phyloP scores from a whole-genome alignment of 495 filamentous ascomycete species.

The Rostrohypoxylon terebratum region DNA sequence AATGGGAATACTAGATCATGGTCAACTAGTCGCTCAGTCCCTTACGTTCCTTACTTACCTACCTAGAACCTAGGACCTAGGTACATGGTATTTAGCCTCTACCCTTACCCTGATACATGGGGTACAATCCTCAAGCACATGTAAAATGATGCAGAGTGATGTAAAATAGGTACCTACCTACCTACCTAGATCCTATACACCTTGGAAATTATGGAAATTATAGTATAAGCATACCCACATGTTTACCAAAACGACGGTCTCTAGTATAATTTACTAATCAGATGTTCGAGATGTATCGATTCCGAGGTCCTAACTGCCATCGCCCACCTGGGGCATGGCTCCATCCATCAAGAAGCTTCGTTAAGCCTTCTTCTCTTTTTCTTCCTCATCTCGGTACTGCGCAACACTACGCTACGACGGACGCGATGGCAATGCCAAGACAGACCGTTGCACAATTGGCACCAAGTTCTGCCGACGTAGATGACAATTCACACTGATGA shows the following conservation, averaged over 20 bases:
- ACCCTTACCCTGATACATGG: constrained; percentile 7
- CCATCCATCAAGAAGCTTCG: constrained; percentile 36
- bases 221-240: not conserved
- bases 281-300: constrained; percentile 4
- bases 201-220: not conserved
- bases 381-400: constrained; percentile 39
- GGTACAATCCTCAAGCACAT: not conserved
- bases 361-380: constrained; percentile 19
- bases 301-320: constrained; percentile 18
- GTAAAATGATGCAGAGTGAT: not conserved
- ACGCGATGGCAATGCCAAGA: constrained; percentile 40
- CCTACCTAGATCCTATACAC: no score
- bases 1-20: constrained; percentile 20
- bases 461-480: constrained; percentile 45
- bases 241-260: constrained; percentile 6
- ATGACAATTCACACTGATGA: constrained; percentile 44
- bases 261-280: constrained; percentile 21
- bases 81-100: constrained; percentile 3
- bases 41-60: constrained; percentile 13
- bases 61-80: no score
- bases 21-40: not conserved
- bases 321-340: not conserved
- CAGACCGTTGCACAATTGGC: constrained; percentile 42
- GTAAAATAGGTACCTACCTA: no score
- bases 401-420: constrained; percentile 37